Evolutionary conservation across 2,329 filamentous ascomycete genomes (phyloP).

Genomic region (Aspergillus brunneoviolaceus): DNA sequence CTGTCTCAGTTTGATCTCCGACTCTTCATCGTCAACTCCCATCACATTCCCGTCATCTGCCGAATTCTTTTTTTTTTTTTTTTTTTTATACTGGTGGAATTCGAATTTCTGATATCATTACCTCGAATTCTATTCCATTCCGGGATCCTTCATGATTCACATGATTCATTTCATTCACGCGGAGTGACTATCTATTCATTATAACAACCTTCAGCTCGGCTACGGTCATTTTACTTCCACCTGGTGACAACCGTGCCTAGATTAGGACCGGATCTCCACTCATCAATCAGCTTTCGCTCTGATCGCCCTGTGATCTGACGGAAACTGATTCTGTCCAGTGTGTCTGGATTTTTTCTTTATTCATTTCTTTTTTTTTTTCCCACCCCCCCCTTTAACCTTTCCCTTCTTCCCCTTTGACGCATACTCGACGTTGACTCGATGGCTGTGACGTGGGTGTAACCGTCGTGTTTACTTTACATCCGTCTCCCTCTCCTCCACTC

Average conservation of each 20-base stretch:
- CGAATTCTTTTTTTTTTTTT: conserved; percentile 12
- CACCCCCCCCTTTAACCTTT: background rate
- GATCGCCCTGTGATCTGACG: conserved; percentile 7
- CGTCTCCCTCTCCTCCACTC: conserved; percentile 14
- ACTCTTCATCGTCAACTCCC: background rate
- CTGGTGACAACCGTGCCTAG: conserved; percentile 8
- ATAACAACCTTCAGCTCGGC: background rate
- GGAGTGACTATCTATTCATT: background rate
- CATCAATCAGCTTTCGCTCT: background rate
- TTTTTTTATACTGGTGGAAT: background rate
- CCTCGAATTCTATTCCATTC: background rate
- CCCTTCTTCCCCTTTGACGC: background rate
- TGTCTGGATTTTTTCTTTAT: background rate
- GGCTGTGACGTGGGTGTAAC: conserved; percentile 25
- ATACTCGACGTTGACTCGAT: conserved; percentile 13
- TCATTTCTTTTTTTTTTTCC: background rate
- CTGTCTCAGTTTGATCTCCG: background rate
- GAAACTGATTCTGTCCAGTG: background rate
- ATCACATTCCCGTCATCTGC: conserved; percentile 9
- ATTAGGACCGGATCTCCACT: conserved; percentile 10
- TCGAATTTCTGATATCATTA: conserved; percentile 5
- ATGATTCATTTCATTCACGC: background rate
- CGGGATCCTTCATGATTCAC: background rate
- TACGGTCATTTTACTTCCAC: background rate
- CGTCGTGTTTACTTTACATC: conserved; percentile 20